These are phyloP conservation scores for Fraxinus sp. DNA, from an alignment of 305 asterid species.

Conservation along the genomic window DNA sequence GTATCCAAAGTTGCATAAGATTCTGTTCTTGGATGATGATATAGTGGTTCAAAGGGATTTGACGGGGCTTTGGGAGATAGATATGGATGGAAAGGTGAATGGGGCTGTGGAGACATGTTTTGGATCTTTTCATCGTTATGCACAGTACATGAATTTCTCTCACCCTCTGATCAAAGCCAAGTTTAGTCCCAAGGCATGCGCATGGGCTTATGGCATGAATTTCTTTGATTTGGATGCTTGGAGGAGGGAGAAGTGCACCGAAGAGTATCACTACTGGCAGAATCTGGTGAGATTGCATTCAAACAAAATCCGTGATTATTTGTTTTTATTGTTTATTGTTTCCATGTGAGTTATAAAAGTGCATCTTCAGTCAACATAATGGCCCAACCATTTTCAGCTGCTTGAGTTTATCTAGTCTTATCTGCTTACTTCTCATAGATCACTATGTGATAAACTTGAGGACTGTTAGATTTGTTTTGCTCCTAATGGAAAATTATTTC, in stretches of 20 bases:
- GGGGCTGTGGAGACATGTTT: slow-evolving; percentile 86
- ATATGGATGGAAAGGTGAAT: slow-evolving; percentile 76
- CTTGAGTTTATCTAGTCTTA: not conserved
- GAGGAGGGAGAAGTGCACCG: slow-evolving; percentile 71
- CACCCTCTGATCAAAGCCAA: slow-evolving; percentile 66
- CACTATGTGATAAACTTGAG: not conserved
- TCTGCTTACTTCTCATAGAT: not conserved
- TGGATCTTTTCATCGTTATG: slow-evolving; percentile 75
- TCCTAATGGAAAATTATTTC: not conserved
- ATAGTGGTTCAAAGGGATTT: slow-evolving; percentile 71
- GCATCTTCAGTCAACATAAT: not conserved
- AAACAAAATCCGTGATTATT: not conserved
- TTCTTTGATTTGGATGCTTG: slow-evolving; percentile 81
- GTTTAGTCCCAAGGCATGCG: slow-evolving; percentile 80
- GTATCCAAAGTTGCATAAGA: slow-evolving; percentile 73
- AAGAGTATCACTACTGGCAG: slow-evolving; percentile 84
- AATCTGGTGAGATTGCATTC: slow-evolving; percentile 50
- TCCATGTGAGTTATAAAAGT: not conserved
- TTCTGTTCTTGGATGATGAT: slow-evolving; percentile 80
- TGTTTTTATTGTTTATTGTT: not conserved
- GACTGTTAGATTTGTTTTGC: not conserved
- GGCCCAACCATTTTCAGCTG: not conserved
- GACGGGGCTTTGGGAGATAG: slow-evolving; percentile 73
- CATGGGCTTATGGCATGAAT: slow-evolving; percentile 90
- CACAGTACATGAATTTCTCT: slow-evolving; percentile 76